These are phyloP conservation scores for Nicotiana undulata DNA, from an alignment of 257 asterid genomes.

Conservation along the genomic window DNA sequence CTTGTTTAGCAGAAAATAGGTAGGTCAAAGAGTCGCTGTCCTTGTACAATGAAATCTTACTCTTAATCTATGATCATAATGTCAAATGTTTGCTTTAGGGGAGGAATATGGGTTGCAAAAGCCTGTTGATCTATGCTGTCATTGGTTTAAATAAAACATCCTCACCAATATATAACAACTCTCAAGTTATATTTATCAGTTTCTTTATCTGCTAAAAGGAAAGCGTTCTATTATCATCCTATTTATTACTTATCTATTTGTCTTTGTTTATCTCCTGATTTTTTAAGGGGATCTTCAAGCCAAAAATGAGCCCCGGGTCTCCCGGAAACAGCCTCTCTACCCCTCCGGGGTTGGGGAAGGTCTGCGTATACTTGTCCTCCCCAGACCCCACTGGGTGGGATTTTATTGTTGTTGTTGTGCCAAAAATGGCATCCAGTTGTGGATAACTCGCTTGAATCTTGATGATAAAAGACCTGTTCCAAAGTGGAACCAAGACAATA, in stretches of 20 bases:
- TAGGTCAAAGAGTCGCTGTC: not conserved
- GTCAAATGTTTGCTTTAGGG: slow-evolving; percentile 18
- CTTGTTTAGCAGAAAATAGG: slow-evolving; percentile 59
- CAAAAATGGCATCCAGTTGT: not conserved
- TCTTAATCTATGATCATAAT: slow-evolving; percentile 21
- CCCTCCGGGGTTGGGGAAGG: too few species aligned
- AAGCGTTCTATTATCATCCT: not conserved
- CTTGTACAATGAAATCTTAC: slow-evolving; percentile 28
- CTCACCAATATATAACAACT: not conserved
- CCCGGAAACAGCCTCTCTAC: too few species aligned
- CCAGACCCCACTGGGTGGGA: too few species aligned
- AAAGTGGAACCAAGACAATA: not conserved
- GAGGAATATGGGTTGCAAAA: not conserved
- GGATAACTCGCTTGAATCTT: not conserved
- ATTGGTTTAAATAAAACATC: slow-evolving; percentile 1
- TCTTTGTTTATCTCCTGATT: not conserved
- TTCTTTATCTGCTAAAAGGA: not conserved
- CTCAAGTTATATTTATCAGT: slow-evolving; percentile 2
- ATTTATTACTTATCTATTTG: not conserved
- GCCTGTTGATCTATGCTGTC: not conserved
- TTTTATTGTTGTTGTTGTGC: too few species aligned
- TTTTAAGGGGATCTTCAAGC: not conserved
- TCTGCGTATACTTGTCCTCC: too few species aligned
- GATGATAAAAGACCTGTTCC: not conserved
- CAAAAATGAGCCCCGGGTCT: too few species aligned